Evolutionary conservation across 2,329 filamentous ascomycete genomes (phyloP).

Genomic region (Penicillium sp.): DNA sequence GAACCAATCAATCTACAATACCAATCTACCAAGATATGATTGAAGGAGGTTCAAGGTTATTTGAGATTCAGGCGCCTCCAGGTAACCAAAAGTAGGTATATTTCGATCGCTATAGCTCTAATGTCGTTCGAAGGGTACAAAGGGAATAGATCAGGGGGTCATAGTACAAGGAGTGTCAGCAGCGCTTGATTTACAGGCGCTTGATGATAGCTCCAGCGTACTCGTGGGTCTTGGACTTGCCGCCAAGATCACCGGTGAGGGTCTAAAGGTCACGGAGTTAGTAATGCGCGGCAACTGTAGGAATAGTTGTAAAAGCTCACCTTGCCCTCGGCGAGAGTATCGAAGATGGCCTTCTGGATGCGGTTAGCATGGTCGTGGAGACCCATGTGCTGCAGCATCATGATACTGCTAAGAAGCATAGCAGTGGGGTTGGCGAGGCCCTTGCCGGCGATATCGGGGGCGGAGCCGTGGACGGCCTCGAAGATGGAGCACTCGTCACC

Average conservation of each 20-base stretch:
- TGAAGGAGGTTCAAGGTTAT: neutral
- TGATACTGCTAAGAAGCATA: conserved; percentile 90
- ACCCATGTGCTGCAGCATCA: conserved; percentile 99
- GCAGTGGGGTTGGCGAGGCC: conserved; percentile 96
- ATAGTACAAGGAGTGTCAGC: conserved; percentile 38
- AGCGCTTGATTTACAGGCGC: conserved; percentile 48
- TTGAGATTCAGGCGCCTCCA: conserved; percentile 21
- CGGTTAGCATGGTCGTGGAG: conserved; percentile 77
- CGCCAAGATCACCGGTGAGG: conserved; percentile 92
- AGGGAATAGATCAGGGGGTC: conserved; percentile 32
- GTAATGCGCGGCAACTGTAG: neutral
- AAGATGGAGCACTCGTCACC: conserved; percentile 99
- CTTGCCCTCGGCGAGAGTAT: conserved; percentile 94
- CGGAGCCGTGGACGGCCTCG: conserved; percentile 97
- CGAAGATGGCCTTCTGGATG: conserved; percentile 95
- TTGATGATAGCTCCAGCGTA: conserved; percentile 90
- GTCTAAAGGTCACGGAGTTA: conserved; percentile 44
- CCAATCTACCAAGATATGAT: neutral
- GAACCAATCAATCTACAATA: neutral
- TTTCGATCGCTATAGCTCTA: conserved; percentile 41
- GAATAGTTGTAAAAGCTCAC: conserved; percentile 39
- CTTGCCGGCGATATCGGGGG: conserved; percentile 95
- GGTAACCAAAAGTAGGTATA: conserved; percentile 38
- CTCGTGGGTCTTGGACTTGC: conserved; percentile 93
- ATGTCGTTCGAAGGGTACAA: conserved; percentile 39